Evolutionary conservation across 2,329 filamentous ascomycete genomes (phyloP).

Genomic region (Trichoderma gracile): DNA sequence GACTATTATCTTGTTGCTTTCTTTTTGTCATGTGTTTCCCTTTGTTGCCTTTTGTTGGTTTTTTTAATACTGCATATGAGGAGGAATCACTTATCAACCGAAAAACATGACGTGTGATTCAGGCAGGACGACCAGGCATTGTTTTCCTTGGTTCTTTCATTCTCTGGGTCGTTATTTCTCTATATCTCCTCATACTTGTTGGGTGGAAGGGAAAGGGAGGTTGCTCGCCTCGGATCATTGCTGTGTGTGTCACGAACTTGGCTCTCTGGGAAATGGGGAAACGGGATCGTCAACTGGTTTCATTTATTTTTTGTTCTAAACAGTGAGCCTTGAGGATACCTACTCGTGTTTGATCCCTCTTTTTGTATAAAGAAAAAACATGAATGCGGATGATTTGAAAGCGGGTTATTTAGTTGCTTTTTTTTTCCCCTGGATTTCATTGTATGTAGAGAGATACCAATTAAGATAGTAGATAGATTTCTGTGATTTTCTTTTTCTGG

Average conservation of each 20-base stretch:
- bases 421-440: too few relatives aligned
- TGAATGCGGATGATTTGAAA: too few relatives aligned
- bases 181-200: not conserved
- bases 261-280: not conserved
- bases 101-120: not conserved
- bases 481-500: too few relatives aligned
- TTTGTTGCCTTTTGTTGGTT: not conserved
- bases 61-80: not conserved
- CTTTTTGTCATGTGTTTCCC: not conserved
- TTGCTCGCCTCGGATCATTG: not conserved
- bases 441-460: too few relatives aligned
- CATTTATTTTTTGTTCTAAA: not conserved
- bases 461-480: too few relatives aligned
- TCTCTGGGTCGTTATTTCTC: not conserved
- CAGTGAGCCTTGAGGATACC: not conserved
- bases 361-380: not conserved
- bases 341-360: constrained; percentile 2
- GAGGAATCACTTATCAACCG: not conserved
- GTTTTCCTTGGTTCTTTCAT: not conserved
- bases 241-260: not conserved
- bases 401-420: constrained; percentile 7
- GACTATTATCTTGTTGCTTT: not conserved
- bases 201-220: not conserved
- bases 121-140: not conserved
- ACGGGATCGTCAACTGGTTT: constrained; percentile 8